These are phyloP conservation scores for Ogataea kodamae DNA, from an alignment of 805 yeast genomes.

Conservation along the genomic window DNA sequence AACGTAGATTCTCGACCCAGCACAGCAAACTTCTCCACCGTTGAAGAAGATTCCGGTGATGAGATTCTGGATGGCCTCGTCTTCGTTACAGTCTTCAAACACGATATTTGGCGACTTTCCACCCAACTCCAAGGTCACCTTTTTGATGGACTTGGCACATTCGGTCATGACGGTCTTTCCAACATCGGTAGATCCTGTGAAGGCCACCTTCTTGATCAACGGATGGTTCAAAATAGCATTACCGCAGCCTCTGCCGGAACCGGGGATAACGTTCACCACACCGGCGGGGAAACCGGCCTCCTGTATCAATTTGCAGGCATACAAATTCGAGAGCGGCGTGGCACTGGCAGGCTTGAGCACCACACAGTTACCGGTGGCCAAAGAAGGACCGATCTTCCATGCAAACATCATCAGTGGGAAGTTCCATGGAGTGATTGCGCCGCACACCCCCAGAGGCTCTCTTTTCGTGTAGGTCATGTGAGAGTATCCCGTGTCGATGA, in stretches of 20 bases:
- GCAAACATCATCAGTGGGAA: slow-evolving; percentile 92
- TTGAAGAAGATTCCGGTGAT: slow-evolving; percentile 79
- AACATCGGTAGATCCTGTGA: slow-evolving; percentile 91
- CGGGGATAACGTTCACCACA: slow-evolving; percentile 82
- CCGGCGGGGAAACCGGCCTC: slow-evolving; percentile 92
- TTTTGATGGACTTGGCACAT: slow-evolving; percentile 73
- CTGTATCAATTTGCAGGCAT: slow-evolving; percentile 60
- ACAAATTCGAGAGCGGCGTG: slow-evolving; percentile 86
- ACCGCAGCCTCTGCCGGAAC: slow-evolving; percentile 84
- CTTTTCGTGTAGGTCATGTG: slow-evolving; percentile 77
- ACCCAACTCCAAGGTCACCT: slow-evolving; percentile 80
- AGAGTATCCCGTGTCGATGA: slow-evolving; percentile 68
- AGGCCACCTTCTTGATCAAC: slow-evolving; percentile 83
- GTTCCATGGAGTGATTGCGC: slow-evolving; percentile 96
- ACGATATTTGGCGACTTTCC: slow-evolving; percentile 89
- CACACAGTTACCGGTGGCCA: slow-evolving; percentile 85
- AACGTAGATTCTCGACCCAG: slow-evolving; percentile 84
- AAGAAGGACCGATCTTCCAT: slow-evolving; percentile 93
- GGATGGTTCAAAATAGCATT: slow-evolving; percentile 74
- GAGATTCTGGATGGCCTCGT: slow-evolving; percentile 61
- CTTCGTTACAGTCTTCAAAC: slow-evolving; percentile 69
- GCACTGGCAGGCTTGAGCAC: slow-evolving; percentile 90
- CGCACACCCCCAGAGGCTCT: slow-evolving; percentile 94
- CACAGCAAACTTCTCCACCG: slow-evolving; percentile 92
- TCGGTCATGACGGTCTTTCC: slow-evolving; percentile 70